Conservation (phyloP, 1,139 yeast genomes). For the Arxiozyma slooffiae region DNA sequence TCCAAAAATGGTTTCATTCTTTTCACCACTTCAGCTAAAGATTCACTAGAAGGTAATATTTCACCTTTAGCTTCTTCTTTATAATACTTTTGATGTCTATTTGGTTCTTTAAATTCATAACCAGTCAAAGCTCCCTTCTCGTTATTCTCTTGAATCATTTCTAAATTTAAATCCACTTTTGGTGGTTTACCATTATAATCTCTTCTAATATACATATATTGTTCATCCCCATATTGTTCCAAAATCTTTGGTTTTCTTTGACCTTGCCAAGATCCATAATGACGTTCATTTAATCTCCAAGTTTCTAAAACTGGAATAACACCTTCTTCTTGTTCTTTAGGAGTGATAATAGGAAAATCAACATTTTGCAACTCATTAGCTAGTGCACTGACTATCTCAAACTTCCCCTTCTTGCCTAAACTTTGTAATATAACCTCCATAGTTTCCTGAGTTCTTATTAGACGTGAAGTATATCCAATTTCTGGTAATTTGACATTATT, state of each 20-base stretch:
- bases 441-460: conserved; percentile 58
- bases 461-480: conserved; percentile 53
- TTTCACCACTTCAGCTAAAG: conserved; percentile 54
- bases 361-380: conserved; percentile 8
- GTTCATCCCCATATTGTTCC: conserved; percentile 44
- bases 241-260: conserved; percentile 46
- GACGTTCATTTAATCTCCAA: conserved; percentile 73
- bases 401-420: conserved; percentile 27
- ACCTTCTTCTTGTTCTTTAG: not conserved
- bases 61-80: conserved; percentile 33
- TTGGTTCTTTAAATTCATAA: conserved; percentile 32
- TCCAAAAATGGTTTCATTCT: conserved; percentile 51
- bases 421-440: conserved; percentile 49
- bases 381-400: conserved; percentile 17
- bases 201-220: conserved; percentile 59
- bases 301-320: conserved; percentile 29
- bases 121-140: conserved; percentile 28
- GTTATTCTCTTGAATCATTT: conserved; percentile 26
- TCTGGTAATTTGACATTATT: conserved; percentile 36
- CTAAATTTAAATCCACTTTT: conserved; percentile 30
- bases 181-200: conserved; percentile 66
- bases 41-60: conserved; percentile 54
- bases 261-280: conserved; percentile 74
- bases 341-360: not conserved
- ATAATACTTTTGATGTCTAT: conserved; percentile 27